A percentile compares a stretch with the other conserved stretches of the same genome.
These are phyloP conservation scores for Lactifluus volemus DNA, from an alignment of 768 basidiomycete species.

Conservation along the genomic window DNA sequence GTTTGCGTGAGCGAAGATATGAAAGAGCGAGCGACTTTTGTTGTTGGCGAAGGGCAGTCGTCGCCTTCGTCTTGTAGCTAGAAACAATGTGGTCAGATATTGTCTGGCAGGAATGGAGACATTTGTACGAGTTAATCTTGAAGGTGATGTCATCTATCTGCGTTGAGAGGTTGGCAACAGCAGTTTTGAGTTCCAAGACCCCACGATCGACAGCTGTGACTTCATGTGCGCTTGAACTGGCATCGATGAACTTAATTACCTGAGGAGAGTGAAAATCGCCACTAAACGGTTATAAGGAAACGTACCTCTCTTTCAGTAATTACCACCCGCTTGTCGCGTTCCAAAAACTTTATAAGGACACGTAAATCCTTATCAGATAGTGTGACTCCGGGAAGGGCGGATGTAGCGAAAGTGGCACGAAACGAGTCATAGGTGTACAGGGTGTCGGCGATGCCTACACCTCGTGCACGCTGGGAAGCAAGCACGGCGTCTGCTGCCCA, in stretches of 20 bases:
- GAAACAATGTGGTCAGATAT: not conserved
- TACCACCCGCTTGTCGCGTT: conserved; percentile 61
- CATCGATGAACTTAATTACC: conserved; percentile 74
- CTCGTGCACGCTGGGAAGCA: conserved; percentile 34
- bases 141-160: conserved; percentile 63
- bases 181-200: conserved; percentile 69
- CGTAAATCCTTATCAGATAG: conserved; percentile 57
- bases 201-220: conserved; percentile 79
- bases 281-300: not conserved
- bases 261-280: conserved; percentile 24
- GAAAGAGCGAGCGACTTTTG: conserved; percentile 68
- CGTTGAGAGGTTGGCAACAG: conserved; percentile 52
- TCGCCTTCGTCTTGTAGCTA: conserved; percentile 63
- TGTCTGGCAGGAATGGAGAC: not conserved
- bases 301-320: conserved; percentile 61
- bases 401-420: conserved; percentile 43
- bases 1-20: conserved; percentile 74
- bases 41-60: conserved; percentile 53
- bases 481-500: conserved; percentile 51
- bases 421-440: conserved; percentile 59
- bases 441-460: conserved; percentile 44
- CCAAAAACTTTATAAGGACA: conserved; percentile 67
- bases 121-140: conserved; percentile 63
- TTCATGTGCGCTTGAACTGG: conserved; percentile 31
- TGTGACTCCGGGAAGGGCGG: conserved; percentile 33